Evolutionary conservation across 768 basidiomycete species (phyloP), one percentile per base, ranked within the genome.

Genomic region (Cystobasidium onofrii): DNA sequence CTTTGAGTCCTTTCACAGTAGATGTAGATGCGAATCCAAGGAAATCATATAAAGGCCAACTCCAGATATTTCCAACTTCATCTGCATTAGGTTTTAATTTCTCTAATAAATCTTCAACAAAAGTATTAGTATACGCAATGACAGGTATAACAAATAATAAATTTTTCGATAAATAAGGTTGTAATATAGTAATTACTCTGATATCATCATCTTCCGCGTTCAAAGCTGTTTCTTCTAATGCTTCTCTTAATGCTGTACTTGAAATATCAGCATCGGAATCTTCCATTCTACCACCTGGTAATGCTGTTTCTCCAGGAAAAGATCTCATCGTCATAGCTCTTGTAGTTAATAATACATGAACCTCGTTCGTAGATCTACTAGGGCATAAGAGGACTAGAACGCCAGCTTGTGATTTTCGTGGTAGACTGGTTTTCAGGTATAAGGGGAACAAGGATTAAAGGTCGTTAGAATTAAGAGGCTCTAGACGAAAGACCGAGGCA

Each of bases 61-160:
- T 55, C 65, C 77, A 78, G 39, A 78, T 74, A 1, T 73, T 61
- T 23, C 69, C 77, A 15, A 78, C 78, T 62, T 78, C 78, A 33
- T 66, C 70, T 18, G 70, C 67, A 66, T 55, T 78, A 9, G 74
- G 27, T 4, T 13, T 1, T 23, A 78, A 74, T 1, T 6, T 33
- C 20, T n/a, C n/a, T 1, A 73, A 57, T 18, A 63, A 18, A 18
- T 64, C 46, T 29, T 65, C 13, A 2, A 73, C 64, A 0, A 36
- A 52, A 3, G 27, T 6, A 29, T 67, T 29, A 18, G 76, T 66
- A 52, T 77, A 72, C 25, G 75, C 76, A 20, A 78, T 72, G 43
- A 74, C 63, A 36, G 78, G 78, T 1, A 77, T 54, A 44, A 78
- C 78, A 64, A 77, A 65, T n/a, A 78, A 73, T 31, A 77, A 64